Base-by-base conservation (phyloP, 1,284 basidiomycete species). In the Takashimella tepidaria region DNA sequence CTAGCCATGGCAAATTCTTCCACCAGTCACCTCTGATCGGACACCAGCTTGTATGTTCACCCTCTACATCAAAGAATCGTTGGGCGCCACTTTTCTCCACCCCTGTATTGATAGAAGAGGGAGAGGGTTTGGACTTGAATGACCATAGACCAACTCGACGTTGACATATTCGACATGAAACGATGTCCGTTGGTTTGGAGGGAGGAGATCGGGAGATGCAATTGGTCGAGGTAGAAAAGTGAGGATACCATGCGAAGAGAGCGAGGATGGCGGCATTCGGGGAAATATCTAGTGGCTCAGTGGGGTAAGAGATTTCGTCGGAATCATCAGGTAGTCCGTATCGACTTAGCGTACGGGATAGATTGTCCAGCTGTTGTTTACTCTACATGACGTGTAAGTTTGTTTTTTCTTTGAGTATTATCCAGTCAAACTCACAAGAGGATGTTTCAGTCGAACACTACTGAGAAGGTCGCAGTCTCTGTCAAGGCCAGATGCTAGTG, bases 161-260 rank as follows among this genome's bases (percentile, higher is more conserved):
- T 16, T 58, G 50, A 50, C 71, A 73, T 4, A 69, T 26, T 6
- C 70, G 42, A 49, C 71, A 73, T 20, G 48, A 27, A 3, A 73
- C 53, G 5, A 73, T 68, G 0, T 70, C 69, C 10, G 68, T 69
- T 4, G 45, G 50, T 44, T 45, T 25, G 3, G 41, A 45, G 49
- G 46, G 46, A 55, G 25, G 48, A 25, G 12, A 22, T 42, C 22
- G 54, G 44, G 51, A 61, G 21, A n/a, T 24, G 40, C 40, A 49
- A 26, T 41, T 40, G 23, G 52, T 40, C 6, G 26, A 11, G 24
- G 65, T 57, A 3, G 65, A 60, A 40, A 67, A 59, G 53, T 68
- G 64, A 1, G 71, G 69, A 31, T 63, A 72, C 71, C 71, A 73
- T 2, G 58, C 70, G 54, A 72, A 73, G 8, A 70, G 45, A 1